Evolutionary conservation across 2,329 filamentous ascomycete genomes (phyloP), one percentile per base, ranked within the genome.

Genomic region (Hypoxylon sp.): DNA sequence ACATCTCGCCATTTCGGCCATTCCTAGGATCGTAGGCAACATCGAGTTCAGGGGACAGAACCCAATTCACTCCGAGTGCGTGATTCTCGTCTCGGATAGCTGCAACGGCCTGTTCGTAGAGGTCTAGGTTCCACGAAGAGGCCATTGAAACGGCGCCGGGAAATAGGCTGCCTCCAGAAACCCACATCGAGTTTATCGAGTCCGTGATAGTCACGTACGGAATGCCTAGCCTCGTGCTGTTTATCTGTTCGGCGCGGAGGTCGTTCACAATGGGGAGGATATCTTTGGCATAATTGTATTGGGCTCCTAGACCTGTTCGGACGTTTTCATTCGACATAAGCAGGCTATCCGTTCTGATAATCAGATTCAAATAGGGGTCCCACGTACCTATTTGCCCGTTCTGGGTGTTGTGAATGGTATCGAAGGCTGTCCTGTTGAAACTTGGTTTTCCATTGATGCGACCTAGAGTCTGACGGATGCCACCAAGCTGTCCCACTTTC

Each of bases 1-100:
- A 76, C 68, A 66, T 74, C 56, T 73, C 69, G 25, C 72, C 74
- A 53, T 73, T 72, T 4, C 75, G 65, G 3, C 75, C 75, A 56
- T 78, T 75, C 20, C 77, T 64, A 14, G 77, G 79, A 20, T 80
- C 78, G 60, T 74, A 77, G 5, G 73, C 75, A 6, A 80, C 59
- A 60, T 80, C 79, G 4, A 80, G 66, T 33, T 77, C 77, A 6
- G 79, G 78, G 0, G 76, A 78, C 1, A 80, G 70, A 7, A 80
- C 77, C 79, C 79, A 80, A 31, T 72, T 74, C 31, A 76, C 74
- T 0, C 79, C 78, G 6, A 78, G 61, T 1, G 77, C 76, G 6
- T 75, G 51, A 27, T 78, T 77, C 62, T 80, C 78, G 2, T 79
- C 77, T 2, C 78, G 74, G 8, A 78, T 77, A 0, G 74, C 77